Evolutionary conservation across 768 basidiomycete species (phyloP), one percentile per base, ranked within the genome.

Genomic region (Kwoniella newhampshirensis): DNA sequence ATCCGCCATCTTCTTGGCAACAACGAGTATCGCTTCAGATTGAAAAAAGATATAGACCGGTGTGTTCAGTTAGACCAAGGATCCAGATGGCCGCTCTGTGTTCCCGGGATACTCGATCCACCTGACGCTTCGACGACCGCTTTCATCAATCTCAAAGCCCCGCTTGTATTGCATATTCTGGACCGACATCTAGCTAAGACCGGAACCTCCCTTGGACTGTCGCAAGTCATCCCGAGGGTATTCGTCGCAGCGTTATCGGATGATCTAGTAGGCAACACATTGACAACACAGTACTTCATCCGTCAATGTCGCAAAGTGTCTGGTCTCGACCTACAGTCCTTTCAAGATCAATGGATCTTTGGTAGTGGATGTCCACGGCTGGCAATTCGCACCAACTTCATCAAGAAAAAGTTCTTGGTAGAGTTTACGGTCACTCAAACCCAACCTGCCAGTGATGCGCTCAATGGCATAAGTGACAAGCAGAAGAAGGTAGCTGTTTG

Each of bases 331-430:
- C 82, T 88, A 21, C 82, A 88, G 52, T 83, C 84, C 26, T 99
- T 99, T 71, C 89, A 91, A n/a, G 92, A 98, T 70, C 94, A 98
- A 75, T 99, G 96, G 96, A 91, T 99, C 60, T 96, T 92, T 70
- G 93, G 93, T 12, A 91, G 89, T 74, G 96, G 96, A 20, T 96
- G 92, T 74, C 96, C 96, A 0, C 82, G 86, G 2, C 92, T 99
- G 73, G 84, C 83, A 0, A 88, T 99, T 74, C 84, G 85, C 12
- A 91, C 94, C 0, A 86, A 85, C 32, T 98, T 98, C 78, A 94
- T 97, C 75, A 82, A 92, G 70, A 98, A 97, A 82, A 91, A 92
- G 78, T 96, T 98, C 87, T 88, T 91, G 1, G 91, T 99, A 35
- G 96, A 98, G 76, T 87, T 99, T 62, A 87, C 87, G 2, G 91